These are phyloP conservation scores for Phtheirospermum japonicum DNA, from an alignment of 257 asterid species.

Conservation along the genomic window DNA sequence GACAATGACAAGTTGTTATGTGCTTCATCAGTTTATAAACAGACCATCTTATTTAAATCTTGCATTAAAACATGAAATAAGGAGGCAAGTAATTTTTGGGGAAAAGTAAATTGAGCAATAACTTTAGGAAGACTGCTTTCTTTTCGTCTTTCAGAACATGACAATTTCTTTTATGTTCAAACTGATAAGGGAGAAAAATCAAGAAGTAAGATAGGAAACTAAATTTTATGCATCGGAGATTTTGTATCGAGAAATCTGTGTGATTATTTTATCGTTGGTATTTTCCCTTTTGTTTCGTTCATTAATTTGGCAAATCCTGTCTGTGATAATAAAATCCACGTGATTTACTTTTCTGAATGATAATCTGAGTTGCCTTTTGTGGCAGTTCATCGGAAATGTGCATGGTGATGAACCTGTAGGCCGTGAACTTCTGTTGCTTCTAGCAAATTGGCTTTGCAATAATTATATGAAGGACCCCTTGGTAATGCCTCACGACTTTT, in stretches of 20 bases:
- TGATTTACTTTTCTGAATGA: constrained; percentile 26
- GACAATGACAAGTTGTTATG: constrained; percentile 8
- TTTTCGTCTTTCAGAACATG: not conserved
- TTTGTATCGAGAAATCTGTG: not conserved
- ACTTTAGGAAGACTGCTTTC: not conserved
- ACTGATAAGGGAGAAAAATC: not conserved
- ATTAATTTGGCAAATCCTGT: not conserved
- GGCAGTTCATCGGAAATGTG: constrained; percentile 92
- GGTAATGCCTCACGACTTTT: constrained; percentile 45
- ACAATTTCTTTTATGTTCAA: not conserved
- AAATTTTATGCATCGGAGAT: not conserved
- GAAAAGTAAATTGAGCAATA: not conserved
- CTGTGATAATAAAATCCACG: not conserved
- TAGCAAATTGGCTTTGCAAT: constrained; percentile 89
- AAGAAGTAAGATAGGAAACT: not conserved
- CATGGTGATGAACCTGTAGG: constrained; percentile 99
- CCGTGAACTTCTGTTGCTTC: constrained; percentile 83
- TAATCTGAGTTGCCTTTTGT: constrained; percentile 33
- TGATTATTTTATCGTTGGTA: not conserved
- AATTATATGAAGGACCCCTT: constrained; percentile 78
- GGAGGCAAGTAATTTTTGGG: not conserved
- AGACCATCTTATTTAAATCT: not conserved
- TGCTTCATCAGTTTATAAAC: not conserved
- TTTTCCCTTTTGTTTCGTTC: not conserved
- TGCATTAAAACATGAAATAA: not conserved